phyloP scores from a whole-genome alignment of 2,329 filamentous ascomycete genomes.

The Metarhizium guizhouense region DNA sequence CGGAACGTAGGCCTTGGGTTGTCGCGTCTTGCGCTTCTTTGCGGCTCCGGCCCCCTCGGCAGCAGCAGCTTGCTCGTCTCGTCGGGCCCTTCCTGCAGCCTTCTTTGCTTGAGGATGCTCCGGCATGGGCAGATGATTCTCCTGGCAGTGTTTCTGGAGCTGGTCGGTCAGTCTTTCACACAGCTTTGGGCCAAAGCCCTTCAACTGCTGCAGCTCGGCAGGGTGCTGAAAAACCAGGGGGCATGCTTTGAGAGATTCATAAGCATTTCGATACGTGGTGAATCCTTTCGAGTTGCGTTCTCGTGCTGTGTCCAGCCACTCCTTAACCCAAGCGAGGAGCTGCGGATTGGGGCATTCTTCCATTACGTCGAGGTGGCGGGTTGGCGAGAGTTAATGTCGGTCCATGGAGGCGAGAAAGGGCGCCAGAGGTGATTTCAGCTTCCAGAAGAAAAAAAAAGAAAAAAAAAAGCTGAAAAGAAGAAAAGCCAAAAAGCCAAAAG shows the following conservation, averaged over 20 bases:
- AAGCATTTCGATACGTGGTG: slow-evolving; percentile 66
- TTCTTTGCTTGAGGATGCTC: slow-evolving; percentile 40
- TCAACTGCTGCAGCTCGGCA: slow-evolving; percentile 62
- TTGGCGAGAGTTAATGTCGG: not conserved
- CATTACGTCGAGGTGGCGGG: slow-evolving; percentile 11
- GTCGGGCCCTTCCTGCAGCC: slow-evolving; percentile 19
- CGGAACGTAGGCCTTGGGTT: slow-evolving; percentile 62
- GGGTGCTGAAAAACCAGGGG: slow-evolving; percentile 65
- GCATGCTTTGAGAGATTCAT: slow-evolving; percentile 67
- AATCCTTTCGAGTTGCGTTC: slow-evolving; percentile 63
- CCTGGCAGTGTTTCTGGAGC: slow-evolving; percentile 50
- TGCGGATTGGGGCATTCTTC: slow-evolving; percentile 57
- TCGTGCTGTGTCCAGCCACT: slow-evolving; percentile 63
- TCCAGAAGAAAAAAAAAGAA: not conserved
- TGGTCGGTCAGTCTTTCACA: slow-evolving; percentile 59
- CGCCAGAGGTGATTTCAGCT: not conserved
- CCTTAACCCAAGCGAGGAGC: slow-evolving; percentile 64
- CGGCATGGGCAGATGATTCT: slow-evolving; percentile 62
- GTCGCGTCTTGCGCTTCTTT: slow-evolving; percentile 46
- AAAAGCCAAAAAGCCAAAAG: no score
- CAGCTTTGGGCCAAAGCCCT: slow-evolving; percentile 63
- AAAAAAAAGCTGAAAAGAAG: not conserved
- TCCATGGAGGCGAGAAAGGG: not conserved
- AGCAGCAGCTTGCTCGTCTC: slow-evolving; percentile 26
- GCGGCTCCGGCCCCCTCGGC: slow-evolving; percentile 25